Evolutionary conservation across 1,139 yeast genomes (phyloP), one percentile per base, ranked within the genome.

Genomic region (Meyerozyma athensensis): DNA sequence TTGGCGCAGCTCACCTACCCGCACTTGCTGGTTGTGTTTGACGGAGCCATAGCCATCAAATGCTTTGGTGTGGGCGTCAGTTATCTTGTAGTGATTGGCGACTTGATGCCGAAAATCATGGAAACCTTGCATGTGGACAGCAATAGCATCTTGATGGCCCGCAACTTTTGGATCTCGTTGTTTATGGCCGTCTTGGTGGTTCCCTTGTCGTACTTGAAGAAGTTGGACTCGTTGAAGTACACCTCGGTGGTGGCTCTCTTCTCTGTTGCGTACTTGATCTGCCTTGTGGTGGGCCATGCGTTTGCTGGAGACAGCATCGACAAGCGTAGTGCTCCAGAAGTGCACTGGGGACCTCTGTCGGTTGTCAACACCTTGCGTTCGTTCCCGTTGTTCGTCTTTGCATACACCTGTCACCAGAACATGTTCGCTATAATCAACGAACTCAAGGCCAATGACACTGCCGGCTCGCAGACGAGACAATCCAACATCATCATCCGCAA

Each of bases 361-460:
- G 42, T 61, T 46, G 58, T 55, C 37, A 52, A 57, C 17, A 68
- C 75, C 5, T 52, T 70, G 39, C 48, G 62, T 20, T 65, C 95
- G 4, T 78, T 92, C 52, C 95, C 96, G n/a, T 84, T 92, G 47
- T 78, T 92, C 41, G 85, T 92, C 13, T 87, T 94, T 65, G 97
- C 97, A 3, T 94, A 79, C 59, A 90, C 97, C 1, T 95, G 97
- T 44, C 95, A 92, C 47, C 97, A 92, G 65, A 92, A 83, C 55
- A 84, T 92, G 81, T 90, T 86, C 59, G 82, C 96, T 7, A 85
- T 90, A 39, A 77, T 89, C 52, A 86, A 89, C 54, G 99, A 92
- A 61, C 64, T 77, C 36, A 52, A 58, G 20, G 50, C 56, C 7
- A 46, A 44, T 47, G 59, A 49, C 7, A 45, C 26, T 1, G 45